Evolutionary conservation across 768 basidiomycete species (phyloP).

Genomic region (Lentinula raphanica): DNA sequence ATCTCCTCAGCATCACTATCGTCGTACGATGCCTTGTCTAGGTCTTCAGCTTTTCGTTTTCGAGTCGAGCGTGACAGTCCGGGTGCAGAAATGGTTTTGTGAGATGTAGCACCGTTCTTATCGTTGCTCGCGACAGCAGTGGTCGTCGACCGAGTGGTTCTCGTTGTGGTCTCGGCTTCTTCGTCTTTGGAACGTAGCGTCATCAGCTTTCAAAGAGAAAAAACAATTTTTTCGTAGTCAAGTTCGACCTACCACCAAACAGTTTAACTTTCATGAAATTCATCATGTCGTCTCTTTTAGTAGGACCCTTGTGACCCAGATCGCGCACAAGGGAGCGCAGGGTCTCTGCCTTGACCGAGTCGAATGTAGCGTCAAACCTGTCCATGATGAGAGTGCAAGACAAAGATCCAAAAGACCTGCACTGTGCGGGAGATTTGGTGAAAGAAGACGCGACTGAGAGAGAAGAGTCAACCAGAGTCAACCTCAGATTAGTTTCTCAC

Average conservation of each 20-base stretch:
- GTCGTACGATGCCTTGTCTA: background rate
- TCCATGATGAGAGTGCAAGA: background rate
- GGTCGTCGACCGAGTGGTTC: background rate
- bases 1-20: background rate
- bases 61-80: background rate
- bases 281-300: background rate
- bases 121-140: background rate
- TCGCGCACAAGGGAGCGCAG: slow-evolving; percentile 2
- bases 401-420: background rate
- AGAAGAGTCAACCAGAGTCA: too few relatives aligned
- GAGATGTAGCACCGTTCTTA: background rate
- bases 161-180: background rate
- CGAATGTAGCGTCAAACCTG: background rate
- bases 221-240: background rate
- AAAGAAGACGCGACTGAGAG: too few relatives aligned
- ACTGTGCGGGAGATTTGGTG: too few relatives aligned
- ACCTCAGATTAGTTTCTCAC: too few relatives aligned
- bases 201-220: too few relatives aligned
- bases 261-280: background rate
- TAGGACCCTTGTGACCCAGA: background rate
- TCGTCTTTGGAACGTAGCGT: too few relatives aligned
- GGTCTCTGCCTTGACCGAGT: slow-evolving; percentile 1
- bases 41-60: background rate
- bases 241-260: background rate
- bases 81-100: background rate